Percentiles rank a stretch among this genome's conserved stretches.
phyloP scores from a whole-genome alignment of 2,329 filamentous ascomycete genomes.

The Trichophyton rubrum region DNA sequence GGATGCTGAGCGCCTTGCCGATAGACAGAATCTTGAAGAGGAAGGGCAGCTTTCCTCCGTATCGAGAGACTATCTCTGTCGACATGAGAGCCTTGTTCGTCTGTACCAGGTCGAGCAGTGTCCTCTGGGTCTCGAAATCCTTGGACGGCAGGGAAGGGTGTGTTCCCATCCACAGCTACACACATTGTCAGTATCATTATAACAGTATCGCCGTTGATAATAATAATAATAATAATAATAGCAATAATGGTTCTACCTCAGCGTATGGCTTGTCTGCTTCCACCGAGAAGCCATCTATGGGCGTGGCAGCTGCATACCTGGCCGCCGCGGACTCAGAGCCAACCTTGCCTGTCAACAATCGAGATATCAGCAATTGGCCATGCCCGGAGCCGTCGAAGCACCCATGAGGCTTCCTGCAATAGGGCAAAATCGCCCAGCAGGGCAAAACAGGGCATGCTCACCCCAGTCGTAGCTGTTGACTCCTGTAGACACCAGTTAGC shows the following conservation, averaged over 20 bases:
- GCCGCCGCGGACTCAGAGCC: constrained; percentile 79
- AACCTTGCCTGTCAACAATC: constrained; percentile 54
- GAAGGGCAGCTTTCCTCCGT: constrained; percentile 76
- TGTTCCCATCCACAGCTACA: constrained; percentile 95
- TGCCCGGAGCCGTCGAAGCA: constrained; percentile 9
- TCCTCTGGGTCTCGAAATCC: constrained; percentile 70
- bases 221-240: constrained; percentile 8
- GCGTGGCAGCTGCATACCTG: constrained; percentile 75
- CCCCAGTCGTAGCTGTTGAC: constrained; percentile 99
- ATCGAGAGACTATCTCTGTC: constrained; percentile 57
- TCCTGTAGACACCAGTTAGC: constrained; percentile 38
- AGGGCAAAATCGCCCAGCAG: constrained; percentile 3
- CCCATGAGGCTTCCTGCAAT: too few species aligned
- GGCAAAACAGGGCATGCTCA: constrained; percentile 24
- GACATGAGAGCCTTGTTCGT: constrained; percentile 78
- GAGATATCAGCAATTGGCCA: constrained; percentile 19
- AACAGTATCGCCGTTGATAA: constrained; percentile 5
- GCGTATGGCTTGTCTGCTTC: constrained; percentile 85
- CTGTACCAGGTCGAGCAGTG: constrained; percentile 73
- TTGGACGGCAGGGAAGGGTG: constrained; percentile 92
- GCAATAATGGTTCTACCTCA: constrained; percentile 46
- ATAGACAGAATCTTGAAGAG: constrained; percentile 97
- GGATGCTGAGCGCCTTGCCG: constrained; percentile 89
- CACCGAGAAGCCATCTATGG: constrained; percentile 60
- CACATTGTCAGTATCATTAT: constrained; percentile 12